phyloP scores from a whole-genome alignment of 2,329 filamentous ascomycete species.

The Remersonia thermophila region DNA sequence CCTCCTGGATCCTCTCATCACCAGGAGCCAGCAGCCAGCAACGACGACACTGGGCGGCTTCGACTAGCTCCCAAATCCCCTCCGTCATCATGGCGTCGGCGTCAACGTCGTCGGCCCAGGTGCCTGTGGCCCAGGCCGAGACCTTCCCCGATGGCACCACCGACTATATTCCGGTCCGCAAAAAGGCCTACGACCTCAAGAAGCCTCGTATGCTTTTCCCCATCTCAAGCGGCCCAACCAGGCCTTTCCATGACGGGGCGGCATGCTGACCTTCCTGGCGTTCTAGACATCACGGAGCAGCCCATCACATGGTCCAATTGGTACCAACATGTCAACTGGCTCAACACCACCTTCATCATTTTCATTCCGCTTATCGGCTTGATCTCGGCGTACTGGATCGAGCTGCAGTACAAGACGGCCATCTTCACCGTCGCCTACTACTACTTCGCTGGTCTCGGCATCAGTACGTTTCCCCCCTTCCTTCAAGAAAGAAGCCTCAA shows the following conservation, averaged over 20 bases:
- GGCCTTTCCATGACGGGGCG: neutral
- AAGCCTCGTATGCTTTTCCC: slow-evolving; percentile 44
- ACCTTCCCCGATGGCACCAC: slow-evolving; percentile 41
- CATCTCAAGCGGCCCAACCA: neutral
- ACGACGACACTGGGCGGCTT: too few relatives aligned
- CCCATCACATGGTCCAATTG: slow-evolving; percentile 73
- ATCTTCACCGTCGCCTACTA: slow-evolving; percentile 68
- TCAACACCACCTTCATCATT: slow-evolving; percentile 73
- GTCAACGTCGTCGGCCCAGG: slow-evolving; percentile 20
- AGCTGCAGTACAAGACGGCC: slow-evolving; percentile 57
- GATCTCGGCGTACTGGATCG: slow-evolving; percentile 66
- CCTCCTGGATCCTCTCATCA: neutral
- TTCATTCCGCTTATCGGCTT: slow-evolving; percentile 63
- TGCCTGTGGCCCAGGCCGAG: slow-evolving; percentile 24
- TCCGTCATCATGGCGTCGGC: slow-evolving; percentile 25
- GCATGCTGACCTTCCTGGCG: slow-evolving; percentile 4
- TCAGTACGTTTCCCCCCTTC: slow-evolving; percentile 40
- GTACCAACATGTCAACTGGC: slow-evolving; percentile 90
- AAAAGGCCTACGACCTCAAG: slow-evolving; percentile 39
- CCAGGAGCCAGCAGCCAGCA: too few relatives aligned
- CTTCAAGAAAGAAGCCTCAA: slow-evolving; percentile 1
- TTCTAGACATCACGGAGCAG: slow-evolving; percentile 61
- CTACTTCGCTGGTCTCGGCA: slow-evolving; percentile 71
- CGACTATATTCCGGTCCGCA: slow-evolving; percentile 40
- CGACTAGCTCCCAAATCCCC: slow-evolving; percentile 6